phyloP scores from a whole-genome alignment of 495 filamentous ascomycete species.

The Aspergillus conjunctus region DNA sequence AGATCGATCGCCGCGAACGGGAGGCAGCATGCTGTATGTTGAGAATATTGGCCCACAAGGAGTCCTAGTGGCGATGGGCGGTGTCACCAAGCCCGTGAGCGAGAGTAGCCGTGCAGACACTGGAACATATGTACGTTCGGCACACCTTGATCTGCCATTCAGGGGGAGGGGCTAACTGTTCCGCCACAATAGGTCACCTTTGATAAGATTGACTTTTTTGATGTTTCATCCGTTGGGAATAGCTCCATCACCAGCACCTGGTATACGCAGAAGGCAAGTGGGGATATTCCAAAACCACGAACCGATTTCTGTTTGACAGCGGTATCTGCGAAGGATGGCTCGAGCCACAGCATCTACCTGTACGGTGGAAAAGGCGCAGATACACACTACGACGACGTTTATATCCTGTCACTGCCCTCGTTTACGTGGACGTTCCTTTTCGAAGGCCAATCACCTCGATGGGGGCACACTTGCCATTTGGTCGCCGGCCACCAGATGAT shows the following conservation, averaged over 20 bases:
- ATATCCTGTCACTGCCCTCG: slow-evolving; percentile 69
- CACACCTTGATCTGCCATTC: not conserved
- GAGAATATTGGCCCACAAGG: slow-evolving; percentile 35
- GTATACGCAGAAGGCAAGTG: slow-evolving; percentile 61
- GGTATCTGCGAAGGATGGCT: slow-evolving; percentile 59
- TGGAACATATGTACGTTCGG: slow-evolving; percentile 22
- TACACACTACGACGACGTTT: slow-evolving; percentile 64
- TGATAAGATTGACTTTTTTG: slow-evolving; percentile 37
- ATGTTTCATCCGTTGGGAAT: slow-evolving; percentile 30
- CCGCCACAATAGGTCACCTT: slow-evolving; percentile 27
- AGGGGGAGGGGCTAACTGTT: not conserved
- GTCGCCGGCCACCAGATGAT: slow-evolving; percentile 71
- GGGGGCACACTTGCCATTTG: slow-evolving; percentile 65
- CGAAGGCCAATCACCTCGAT: slow-evolving; percentile 50
- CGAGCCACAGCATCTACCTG: slow-evolving; percentile 69
- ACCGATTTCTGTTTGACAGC: slow-evolving; percentile 67
- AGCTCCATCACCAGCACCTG: slow-evolving; percentile 18
- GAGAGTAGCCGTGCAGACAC: slow-evolving; percentile 16
- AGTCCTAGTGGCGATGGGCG: slow-evolving; percentile 41
- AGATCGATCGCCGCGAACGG: slow-evolving; percentile 29
- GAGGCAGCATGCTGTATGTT: slow-evolving; percentile 27
- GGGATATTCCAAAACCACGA: slow-evolving; percentile 51
- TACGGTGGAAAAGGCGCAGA: slow-evolving; percentile 66
- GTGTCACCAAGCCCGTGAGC: slow-evolving; percentile 28
- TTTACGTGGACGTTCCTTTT: slow-evolving; percentile 67